Conservation (phyloP, 1,139 yeast species). For the Saccharomycopsis hybrid region DNA sequence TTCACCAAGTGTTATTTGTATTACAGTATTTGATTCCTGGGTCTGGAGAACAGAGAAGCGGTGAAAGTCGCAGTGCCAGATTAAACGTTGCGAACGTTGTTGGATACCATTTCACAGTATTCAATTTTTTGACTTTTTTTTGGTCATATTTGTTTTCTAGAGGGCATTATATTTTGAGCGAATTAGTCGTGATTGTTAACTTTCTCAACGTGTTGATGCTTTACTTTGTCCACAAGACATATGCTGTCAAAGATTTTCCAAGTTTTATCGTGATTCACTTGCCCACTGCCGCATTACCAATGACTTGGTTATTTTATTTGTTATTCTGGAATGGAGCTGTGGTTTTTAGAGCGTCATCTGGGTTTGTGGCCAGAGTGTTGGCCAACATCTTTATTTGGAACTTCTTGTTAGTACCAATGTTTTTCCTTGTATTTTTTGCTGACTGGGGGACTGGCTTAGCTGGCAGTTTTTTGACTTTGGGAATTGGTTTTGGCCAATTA, state of each 20-base stretch:
- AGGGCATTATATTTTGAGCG: constrained; percentile 48
- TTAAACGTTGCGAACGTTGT: constrained; percentile 33
- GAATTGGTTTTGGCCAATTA: constrained; percentile 64
- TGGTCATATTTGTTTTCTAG: constrained; percentile 60
- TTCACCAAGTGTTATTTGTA: constrained; percentile 50
- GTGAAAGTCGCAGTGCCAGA: constrained; percentile 23
- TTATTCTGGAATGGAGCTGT: constrained; percentile 84
- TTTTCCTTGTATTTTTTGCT: constrained; percentile 50
- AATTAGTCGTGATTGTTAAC: constrained; percentile 48
- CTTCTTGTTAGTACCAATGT: constrained; percentile 58
- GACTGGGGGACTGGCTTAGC: constrained; percentile 71
- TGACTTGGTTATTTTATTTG: constrained; percentile 67
- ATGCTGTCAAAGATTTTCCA: constrained; percentile 43
- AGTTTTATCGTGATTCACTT: constrained; percentile 55
- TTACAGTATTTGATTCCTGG: constrained; percentile 44
- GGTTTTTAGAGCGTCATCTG: constrained; percentile 45
- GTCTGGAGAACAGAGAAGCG: constrained; percentile 30
- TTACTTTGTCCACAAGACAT: constrained; percentile 58
- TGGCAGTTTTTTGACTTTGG: constrained; percentile 51
- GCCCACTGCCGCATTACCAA: constrained; percentile 62
- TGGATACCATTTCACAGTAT: constrained; percentile 56
- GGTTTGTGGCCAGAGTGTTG: constrained; percentile 53
- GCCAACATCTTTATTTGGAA: constrained; percentile 78
- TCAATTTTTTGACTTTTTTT: constrained; percentile 50
- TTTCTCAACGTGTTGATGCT: constrained; percentile 50